phyloP scores from a whole-genome alignment of 306 rosid species.

The Begonia masoniana region DNA sequence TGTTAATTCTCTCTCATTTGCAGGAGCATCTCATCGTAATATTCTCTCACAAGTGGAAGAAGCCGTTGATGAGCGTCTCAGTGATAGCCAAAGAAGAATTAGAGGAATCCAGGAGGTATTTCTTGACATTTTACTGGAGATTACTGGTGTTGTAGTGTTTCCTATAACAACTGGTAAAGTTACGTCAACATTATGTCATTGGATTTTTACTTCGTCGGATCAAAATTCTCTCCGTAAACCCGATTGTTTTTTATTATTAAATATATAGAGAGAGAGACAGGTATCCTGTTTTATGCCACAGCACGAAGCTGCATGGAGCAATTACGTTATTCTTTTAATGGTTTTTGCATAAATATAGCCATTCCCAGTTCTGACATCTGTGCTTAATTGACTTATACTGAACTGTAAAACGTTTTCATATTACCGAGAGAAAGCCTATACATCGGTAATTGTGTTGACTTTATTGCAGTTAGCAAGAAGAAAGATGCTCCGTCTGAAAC shows the following conservation, averaged over 20 bases:
- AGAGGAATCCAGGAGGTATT: constrained; percentile 61
- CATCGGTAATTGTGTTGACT: constrained; percentile 10
- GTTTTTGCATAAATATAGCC: too few relatives aligned
- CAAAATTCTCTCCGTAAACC: too few relatives aligned
- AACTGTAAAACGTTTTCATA: background rate
- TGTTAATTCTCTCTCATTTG: constrained; percentile 7
- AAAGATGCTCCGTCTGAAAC: constrained; percentile 69
- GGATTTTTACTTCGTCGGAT: too few relatives aligned
- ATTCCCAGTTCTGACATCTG: too few relatives aligned
- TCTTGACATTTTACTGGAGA: background rate
- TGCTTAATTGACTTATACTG: background rate
- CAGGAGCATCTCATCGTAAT: constrained; percentile 69
- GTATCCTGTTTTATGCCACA: too few relatives aligned
- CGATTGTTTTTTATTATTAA: too few relatives aligned
- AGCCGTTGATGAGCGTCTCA: constrained; percentile 45
- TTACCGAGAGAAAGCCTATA: constrained; percentile 4
- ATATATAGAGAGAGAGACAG: too few relatives aligned
- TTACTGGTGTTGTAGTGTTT: too few relatives aligned
- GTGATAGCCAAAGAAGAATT: constrained; percentile 63
- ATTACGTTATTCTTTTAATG: too few relatives aligned
- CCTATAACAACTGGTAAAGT: too few relatives aligned
- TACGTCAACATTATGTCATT: too few relatives aligned
- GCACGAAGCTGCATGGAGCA: too few relatives aligned
- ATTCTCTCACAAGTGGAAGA: constrained; percentile 68
- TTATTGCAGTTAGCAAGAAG: constrained; percentile 54